Evolutionary conservation across 83 land plant genomes (phyloP).

Genomic region (Picea abies): DNA sequence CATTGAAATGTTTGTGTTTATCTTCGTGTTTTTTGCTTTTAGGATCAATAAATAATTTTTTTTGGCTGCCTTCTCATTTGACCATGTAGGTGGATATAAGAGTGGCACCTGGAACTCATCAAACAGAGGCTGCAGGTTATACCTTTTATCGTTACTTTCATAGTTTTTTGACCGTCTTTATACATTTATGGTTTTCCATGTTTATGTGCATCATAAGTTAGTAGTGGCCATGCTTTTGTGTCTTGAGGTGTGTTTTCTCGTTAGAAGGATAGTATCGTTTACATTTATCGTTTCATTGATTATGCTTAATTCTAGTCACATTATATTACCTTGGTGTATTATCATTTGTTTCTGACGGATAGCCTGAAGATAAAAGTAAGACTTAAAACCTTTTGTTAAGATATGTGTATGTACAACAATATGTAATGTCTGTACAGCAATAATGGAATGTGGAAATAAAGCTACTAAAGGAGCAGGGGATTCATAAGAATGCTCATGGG

Average conservation of each 20-base stretch:
- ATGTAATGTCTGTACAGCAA: background rate
- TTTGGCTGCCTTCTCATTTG: slow-evolving; percentile 35
- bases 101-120: slow-evolving; percentile 63
- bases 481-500: background rate
- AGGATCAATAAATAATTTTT: too few species aligned
- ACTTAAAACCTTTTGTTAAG: too few species aligned
- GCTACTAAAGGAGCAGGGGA: background rate
- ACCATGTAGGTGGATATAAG: slow-evolving; percentile 46
- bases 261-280: background rate
- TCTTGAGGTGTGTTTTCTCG: background rate
- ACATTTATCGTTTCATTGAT: background rate
- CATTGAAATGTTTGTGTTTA: background rate
- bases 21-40: background rate
- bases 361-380: background rate
- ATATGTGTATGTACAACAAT: background rate
- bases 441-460: background rate
- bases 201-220: background rate
- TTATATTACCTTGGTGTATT: background rate
- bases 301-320: background rate
- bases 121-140: slow-evolving; percentile 70
- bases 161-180: background rate
- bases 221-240: background rate
- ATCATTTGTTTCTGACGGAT: background rate
- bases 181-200: background rate
- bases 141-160: slow-evolving; percentile 8